phyloP scores from a whole-genome alignment of 1,139 yeast genomes.

The Blastobotrys serpentis region DNA sequence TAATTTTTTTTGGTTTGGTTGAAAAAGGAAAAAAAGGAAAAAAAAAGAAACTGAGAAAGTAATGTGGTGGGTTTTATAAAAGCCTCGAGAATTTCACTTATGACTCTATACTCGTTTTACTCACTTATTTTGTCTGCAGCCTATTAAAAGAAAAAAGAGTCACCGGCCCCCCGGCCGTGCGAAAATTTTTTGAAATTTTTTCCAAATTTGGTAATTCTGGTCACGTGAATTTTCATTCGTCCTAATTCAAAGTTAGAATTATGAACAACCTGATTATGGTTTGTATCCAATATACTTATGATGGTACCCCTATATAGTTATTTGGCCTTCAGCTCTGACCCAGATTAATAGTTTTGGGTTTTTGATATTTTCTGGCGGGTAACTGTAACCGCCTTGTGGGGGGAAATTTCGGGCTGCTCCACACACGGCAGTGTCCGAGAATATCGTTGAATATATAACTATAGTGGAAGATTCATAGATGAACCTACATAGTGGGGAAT shows the following conservation, averaged over 20 bases:
- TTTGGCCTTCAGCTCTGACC: no score
- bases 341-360: no score
- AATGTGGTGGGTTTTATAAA: not conserved
- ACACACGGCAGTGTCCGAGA: not conserved
- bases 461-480: no score
- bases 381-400: not conserved
- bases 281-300: no score
- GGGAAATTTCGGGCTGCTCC: not conserved
- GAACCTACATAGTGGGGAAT: no score
- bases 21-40: slow-evolving; percentile 5
- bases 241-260: not conserved
- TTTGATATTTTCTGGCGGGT: no score
- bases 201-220: slow-evolving; percentile 1
- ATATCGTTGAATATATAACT: no score
- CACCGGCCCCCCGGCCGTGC: slow-evolving; percentile 3
- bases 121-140: not conserved
- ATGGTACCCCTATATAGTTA: no score
- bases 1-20: not conserved
- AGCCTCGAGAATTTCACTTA: slow-evolving; percentile 7
- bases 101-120: slow-evolving; percentile 1
- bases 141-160: not conserved
- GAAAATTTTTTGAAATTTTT: not conserved
- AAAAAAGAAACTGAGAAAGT: slow-evolving; percentile 10
- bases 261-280: no score
- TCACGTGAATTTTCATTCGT: not conserved